These are phyloP conservation scores for Alternaria incomplexa DNA, from an alignment of 2,329 filamentous ascomycete species.

Conservation along the genomic window DNA sequence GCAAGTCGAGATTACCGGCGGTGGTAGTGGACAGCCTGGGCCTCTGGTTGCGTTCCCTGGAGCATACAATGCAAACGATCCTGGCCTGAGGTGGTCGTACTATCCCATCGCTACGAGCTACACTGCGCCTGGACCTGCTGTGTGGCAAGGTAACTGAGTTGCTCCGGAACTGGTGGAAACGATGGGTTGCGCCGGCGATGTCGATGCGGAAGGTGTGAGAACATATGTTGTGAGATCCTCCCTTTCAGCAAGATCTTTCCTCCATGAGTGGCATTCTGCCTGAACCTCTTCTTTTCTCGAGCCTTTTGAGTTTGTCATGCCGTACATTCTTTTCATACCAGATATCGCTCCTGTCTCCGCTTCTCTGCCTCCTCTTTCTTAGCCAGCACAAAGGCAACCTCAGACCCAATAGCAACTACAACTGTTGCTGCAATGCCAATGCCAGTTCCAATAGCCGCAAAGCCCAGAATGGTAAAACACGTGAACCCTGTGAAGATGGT, in stretches of 20 bases:
- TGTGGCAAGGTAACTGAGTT: conserved; percentile 25
- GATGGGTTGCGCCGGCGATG: background rate
- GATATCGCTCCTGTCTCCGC: conserved; percentile 8
- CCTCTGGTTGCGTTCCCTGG: conserved; percentile 52
- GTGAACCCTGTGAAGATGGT: conserved; percentile 19
- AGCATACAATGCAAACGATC: conserved; percentile 42
- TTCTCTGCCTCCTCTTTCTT: conserved; percentile 7
- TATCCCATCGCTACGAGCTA: conserved; percentile 37
- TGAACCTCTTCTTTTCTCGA: background rate
- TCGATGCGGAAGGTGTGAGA: background rate
- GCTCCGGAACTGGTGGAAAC: background rate
- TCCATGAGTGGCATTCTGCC: no score
- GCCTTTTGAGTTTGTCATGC: background rate
- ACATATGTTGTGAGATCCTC: background rate
- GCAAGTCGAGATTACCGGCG: conserved; percentile 52
- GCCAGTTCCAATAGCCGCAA: conserved; percentile 14
- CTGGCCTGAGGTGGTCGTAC: conserved; percentile 40
- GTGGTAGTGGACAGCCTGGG: conserved; percentile 45
- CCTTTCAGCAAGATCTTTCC: background rate
- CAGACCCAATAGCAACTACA: conserved; percentile 16
- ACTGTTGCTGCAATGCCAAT: conserved; percentile 16
- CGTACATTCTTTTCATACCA: background rate
- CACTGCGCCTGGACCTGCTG: conserved; percentile 34
- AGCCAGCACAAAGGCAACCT: conserved; percentile 13
- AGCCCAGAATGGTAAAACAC: conserved; percentile 20